Conservation (phyloP, 371 early-diverging fungal species). For the Racocetra persica region DNA sequence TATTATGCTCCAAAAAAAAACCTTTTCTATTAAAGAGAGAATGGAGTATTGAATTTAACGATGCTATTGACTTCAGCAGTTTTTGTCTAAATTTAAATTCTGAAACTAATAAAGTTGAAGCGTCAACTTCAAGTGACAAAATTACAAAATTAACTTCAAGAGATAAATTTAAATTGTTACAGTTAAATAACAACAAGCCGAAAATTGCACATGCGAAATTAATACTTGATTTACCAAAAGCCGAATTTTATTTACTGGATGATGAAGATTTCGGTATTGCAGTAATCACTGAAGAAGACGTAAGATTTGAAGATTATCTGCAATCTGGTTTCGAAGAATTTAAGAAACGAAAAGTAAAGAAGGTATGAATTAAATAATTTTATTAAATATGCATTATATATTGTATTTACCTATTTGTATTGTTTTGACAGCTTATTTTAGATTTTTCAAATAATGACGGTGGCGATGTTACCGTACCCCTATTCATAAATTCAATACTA, state of each 20-base stretch:
- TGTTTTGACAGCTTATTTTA: neutral
- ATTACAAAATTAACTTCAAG: no score
- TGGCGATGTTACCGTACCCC: neutral
- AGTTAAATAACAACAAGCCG: no score
- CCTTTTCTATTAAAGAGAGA: neutral
- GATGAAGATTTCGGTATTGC: neutral
- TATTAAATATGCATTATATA: no score
- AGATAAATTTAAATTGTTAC: no score
- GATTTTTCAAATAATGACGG: neutral
- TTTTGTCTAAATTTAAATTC: neutral
- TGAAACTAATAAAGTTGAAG: no score
- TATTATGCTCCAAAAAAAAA: neutral
- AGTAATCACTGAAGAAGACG: neutral
- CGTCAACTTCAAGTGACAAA: no score
- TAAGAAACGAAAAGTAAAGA: neutral
- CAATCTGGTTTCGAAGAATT: neutral
- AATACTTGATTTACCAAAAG: no score
- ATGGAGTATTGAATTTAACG: neutral
- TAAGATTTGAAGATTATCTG: neutral
- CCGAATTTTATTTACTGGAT: neutral
- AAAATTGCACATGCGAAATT: no score
- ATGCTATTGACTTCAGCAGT: neutral
- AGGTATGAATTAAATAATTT: neutral
- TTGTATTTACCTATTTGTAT: neutral
- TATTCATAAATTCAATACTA: neutral